Conservation (phyloP, 345 rosid species). For the Bruguiera gymnorhiza region DNA sequence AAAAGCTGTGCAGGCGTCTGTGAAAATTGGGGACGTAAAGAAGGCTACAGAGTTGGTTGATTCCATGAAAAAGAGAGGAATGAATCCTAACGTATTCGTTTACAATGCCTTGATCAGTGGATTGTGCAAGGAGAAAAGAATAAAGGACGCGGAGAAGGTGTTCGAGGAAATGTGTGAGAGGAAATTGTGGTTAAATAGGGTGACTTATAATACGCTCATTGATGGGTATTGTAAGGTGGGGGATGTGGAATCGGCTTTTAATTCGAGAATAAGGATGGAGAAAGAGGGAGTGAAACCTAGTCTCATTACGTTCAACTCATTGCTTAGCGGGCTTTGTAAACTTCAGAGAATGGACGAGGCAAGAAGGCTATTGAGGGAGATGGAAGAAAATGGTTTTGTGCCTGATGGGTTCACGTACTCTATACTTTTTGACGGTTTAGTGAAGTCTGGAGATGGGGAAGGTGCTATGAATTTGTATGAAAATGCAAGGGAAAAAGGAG, state of each 20-base stretch:
- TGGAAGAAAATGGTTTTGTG: slow-evolving; percentile 57
- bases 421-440: slow-evolving; percentile 52
- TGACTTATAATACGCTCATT: slow-evolving; percentile 67
- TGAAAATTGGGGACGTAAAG: slow-evolving; percentile 50
- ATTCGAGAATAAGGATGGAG: slow-evolving; percentile 55
- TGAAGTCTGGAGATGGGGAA: slow-evolving; percentile 36
- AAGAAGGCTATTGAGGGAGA: slow-evolving; percentile 47
- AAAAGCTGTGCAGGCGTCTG: slow-evolving; percentile 74
- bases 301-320: slow-evolving; percentile 64
- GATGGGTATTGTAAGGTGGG: slow-evolving; percentile 72
- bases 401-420: slow-evolving; percentile 63
- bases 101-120: slow-evolving; percentile 65
- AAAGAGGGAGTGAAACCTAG: slow-evolving; percentile 44
- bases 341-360: slow-evolving; percentile 59
- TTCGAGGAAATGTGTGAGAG: slow-evolving; percentile 58
- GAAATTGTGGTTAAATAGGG: slow-evolving; percentile 36
- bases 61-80: slow-evolving; percentile 47
- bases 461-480: slow-evolving; percentile 51
- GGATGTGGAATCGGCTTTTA: slow-evolving; percentile 41
- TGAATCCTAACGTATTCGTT: slow-evolving; percentile 47
- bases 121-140: slow-evolving; percentile 50
- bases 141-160: slow-evolving; percentile 57
- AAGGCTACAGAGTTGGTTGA: slow-evolving; percentile 51
- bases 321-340: slow-evolving; percentile 59
- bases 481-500: slow-evolving; percentile 35